Percentiles rank a stretch among this genome's conserved stretches.
phyloP scores from a whole-genome alignment of 331 rosid genomes.

The Pyracantha coccinea region DNA sequence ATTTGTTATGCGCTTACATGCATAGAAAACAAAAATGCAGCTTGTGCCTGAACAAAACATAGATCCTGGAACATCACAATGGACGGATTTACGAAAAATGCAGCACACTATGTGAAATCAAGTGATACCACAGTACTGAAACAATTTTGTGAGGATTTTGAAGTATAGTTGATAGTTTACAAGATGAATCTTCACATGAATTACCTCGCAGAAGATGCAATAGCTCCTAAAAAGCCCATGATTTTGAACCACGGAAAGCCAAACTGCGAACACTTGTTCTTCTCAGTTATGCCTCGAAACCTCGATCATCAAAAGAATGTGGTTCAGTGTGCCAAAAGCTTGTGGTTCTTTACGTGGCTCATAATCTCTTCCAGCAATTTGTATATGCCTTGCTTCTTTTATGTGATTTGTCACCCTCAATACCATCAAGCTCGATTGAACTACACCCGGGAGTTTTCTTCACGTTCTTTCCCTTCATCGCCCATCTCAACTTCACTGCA shows the following conservation, averaged over 20 bases:
- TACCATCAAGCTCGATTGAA: constrained; percentile 33
- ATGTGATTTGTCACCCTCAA: constrained; percentile 29
- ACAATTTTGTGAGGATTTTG: not conserved
- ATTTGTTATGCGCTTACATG: not conserved
- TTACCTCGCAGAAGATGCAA: not conserved
- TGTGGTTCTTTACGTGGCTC: constrained; percentile 10
- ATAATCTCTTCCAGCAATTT: constrained; percentile 13
- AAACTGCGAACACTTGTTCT: not conserved
- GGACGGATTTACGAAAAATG: not conserved
- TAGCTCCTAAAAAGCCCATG: not conserved
- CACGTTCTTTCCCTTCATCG: constrained; percentile 29
- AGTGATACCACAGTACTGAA: too few species aligned
- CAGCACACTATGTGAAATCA: too few species aligned
- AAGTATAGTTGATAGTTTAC: not conserved
- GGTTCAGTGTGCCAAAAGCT: not conserved
- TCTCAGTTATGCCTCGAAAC: too few species aligned
- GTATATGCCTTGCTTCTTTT: constrained; percentile 15
- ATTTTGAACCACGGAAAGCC: not conserved
- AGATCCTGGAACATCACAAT: not conserved
- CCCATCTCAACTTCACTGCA: constrained; percentile 28
- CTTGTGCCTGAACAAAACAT: not conserved
- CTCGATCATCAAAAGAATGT: not conserved
- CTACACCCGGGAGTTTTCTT: constrained; percentile 36
- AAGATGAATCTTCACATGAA: not conserved
- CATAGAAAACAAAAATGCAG: not conserved